Evolutionary conservation across 352 stramenopile species (phyloP).

Genomic region (Globisporangium parvum): DNA sequence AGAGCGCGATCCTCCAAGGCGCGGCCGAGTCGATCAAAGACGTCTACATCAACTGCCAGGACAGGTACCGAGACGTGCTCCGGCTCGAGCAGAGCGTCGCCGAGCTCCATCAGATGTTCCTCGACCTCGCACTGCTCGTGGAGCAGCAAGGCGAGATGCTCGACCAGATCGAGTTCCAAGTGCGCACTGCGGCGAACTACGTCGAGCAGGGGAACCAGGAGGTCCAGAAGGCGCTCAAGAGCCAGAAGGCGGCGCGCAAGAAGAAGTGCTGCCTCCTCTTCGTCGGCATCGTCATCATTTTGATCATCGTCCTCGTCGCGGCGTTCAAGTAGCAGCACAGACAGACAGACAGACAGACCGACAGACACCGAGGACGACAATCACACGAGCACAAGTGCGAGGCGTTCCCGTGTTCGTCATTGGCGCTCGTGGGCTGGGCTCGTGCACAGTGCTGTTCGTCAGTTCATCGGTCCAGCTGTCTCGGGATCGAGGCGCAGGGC

Average conservation of each 20-base stretch:
- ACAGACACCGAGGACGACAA: neutral
- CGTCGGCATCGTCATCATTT: conserved; percentile 69
- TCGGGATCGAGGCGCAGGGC: no score
- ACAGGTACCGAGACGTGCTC: conserved; percentile 98
- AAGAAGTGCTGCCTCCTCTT: conserved; percentile 93
- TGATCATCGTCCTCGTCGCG: conserved; percentile 73
- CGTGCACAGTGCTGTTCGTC: neutral
- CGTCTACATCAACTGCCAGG: conserved; percentile 93
- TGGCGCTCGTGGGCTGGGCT: no score
- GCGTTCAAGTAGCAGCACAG: conserved; percentile 58
- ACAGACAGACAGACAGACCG: neutral
- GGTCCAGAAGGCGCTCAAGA: conserved; percentile 93
- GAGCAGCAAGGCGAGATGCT: conserved; percentile 97
- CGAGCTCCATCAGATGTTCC: conserved; percentile 99
- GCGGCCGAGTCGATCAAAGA: conserved; percentile 82
- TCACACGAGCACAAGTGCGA: neutral
- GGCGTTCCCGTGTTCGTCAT: no score
- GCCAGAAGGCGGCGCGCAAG: conserved; percentile 94
- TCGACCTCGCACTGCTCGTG: conserved; percentile 96
- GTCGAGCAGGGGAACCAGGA: conserved; percentile 96
- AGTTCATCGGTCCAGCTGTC: no score
- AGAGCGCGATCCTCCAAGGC: conserved; percentile 74
- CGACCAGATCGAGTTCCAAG: conserved; percentile 98
- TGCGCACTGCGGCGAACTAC: conserved; percentile 92
- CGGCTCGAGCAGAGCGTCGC: conserved; percentile 94